phyloP scores from a whole-genome alignment of 2,329 filamentous ascomycete species.

The Diatrype stigma region DNA sequence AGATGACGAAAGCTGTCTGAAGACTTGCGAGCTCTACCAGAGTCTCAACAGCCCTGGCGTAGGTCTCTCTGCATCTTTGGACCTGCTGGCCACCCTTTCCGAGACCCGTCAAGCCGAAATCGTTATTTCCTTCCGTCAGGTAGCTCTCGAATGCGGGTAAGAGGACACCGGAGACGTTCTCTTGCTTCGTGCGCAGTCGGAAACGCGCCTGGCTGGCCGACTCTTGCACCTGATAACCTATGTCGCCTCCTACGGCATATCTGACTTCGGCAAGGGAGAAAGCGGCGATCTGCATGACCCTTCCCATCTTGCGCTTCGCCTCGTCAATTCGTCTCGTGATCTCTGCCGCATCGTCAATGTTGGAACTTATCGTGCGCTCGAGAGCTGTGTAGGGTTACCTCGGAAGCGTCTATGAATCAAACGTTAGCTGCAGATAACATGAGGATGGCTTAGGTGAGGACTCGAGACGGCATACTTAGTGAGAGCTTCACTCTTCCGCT shows the following conservation, averaged over 20 bases:
- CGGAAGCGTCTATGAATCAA: slow-evolving; percentile 67
- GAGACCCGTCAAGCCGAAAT: slow-evolving; percentile 92
- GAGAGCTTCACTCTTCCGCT: slow-evolving; percentile 95
- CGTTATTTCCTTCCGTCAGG: slow-evolving; percentile 82
- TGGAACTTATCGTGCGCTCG: background rate
- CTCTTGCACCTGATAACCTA: slow-evolving; percentile 96
- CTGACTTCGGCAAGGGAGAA: slow-evolving; percentile 97
- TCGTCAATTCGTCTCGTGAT: slow-evolving; percentile 97
- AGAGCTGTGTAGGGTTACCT: slow-evolving; percentile 51
- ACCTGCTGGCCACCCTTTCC: slow-evolving; percentile 98
- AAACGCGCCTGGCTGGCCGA: slow-evolving; percentile 91
- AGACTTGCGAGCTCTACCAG: slow-evolving; percentile 91
- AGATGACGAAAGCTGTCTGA: slow-evolving; percentile 95
- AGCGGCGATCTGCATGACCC: slow-evolving; percentile 98
- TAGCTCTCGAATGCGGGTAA: slow-evolving; percentile 92
- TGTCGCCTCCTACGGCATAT: slow-evolving; percentile 92
- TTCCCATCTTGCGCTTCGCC: slow-evolving; percentile 98
- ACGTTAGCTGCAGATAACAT: slow-evolving; percentile 7
- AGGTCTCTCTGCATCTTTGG: slow-evolving; percentile 90
- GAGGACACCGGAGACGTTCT: slow-evolving; percentile 96
- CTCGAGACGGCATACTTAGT: slow-evolving; percentile 67
- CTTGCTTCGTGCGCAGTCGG: slow-evolving; percentile 89
- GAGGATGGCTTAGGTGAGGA: background rate
- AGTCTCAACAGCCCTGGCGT: slow-evolving; percentile 91
- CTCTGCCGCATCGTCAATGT: slow-evolving; percentile 47